Base-by-base conservation (phyloP, 2,329 filamentous ascomycete genomes). In the Bimuria novae-zelandiae region DNA sequence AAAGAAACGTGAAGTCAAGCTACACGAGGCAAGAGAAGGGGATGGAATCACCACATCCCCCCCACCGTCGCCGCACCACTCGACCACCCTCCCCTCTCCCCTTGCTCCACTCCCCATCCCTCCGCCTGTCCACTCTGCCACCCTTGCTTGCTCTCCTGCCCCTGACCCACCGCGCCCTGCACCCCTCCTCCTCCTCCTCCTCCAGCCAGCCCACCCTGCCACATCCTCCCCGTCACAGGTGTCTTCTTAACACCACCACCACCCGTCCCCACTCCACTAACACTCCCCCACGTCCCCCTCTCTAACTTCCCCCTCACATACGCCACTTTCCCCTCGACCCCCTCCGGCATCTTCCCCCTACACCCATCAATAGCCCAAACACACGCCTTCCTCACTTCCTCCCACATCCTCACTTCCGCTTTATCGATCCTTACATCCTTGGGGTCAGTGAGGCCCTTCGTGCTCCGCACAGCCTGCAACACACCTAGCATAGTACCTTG, bases 401-500 rank as follows among this genome's bases (percentile, higher is more conserved):
- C 52, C 68, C 67, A 72, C 60, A 62, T 60, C 4, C 50, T 54
- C 5, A 48, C 57, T 22, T 66, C 63, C 25, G 44, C 47, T 1
- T 57, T 51, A 3, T 51, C 30, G 7, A 69, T 39, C 6, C 33
- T 32, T 4, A 64, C 63, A 11, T 52, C 64, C n/a, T 36, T 17
- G 1, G n/a, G n/a, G n/a, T n/a, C n/a, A n/a, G n/a, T n/a, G n/a
- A n/a, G n/a, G n/a, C 59, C 66, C 30, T 66, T 64, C 27, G 63
- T 60, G 23, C 60, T 53, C 6, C 61, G 52, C 10, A 71, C 54
- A 7, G 61, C 55, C 47, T 68, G 63, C 2, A 72, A 56, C 3
- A 71, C 67, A 3, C 56, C 67, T 62, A 69, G 69, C 64, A 72
- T 68, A 1, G 63, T 57, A 12, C 67, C 69, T 16, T 69, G 69